A percentile compares a stretch with the other conserved stretches of the same genome.
Evolutionary conservation across 192 early-diverging fungal genomes (phyloP).

Genomic region (Backusella australiensis): DNA sequence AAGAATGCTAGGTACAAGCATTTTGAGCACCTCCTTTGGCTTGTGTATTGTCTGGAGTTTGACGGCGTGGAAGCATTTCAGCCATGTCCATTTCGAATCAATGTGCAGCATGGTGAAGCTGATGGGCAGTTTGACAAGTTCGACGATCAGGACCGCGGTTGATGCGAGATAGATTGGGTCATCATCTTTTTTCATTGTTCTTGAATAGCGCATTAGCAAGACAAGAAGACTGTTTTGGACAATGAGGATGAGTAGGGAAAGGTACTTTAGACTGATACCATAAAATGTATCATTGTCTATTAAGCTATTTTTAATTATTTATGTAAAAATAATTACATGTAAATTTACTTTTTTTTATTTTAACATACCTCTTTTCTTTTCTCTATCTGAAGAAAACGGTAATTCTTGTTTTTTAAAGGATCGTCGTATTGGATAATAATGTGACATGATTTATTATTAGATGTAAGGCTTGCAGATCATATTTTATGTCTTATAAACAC

Average conservation of each 20-base stretch:
- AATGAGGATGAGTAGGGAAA: slow-evolving; percentile 80
- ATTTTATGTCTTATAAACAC: neutral
- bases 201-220: slow-evolving; percentile 90
- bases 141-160: slow-evolving; percentile 89
- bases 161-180: slow-evolving; percentile 78
- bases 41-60: slow-evolving; percentile 51
- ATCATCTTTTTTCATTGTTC: slow-evolving; percentile 47
- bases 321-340: neutral
- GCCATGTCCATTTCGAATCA: neutral
- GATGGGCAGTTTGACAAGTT: slow-evolving; percentile 77
- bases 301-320: neutral
- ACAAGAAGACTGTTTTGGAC: slow-evolving; percentile 87
- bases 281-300: neutral
- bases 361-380: neutral
- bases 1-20: slow-evolving; percentile 73
- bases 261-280: slow-evolving; percentile 52
- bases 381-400: neutral
- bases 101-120: slow-evolving; percentile 41
- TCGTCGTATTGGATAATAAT: slow-evolving; percentile 1
- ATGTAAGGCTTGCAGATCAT: neutral
- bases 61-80: slow-evolving; percentile 21
- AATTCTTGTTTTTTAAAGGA: slow-evolving; percentile 8
- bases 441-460: slow-evolving; percentile 7
- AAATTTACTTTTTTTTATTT: neutral
- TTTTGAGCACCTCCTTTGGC: slow-evolving; percentile 65